phyloP scores from a whole-genome alignment of 2,329 filamentous ascomycete genomes.

The Mycogone perniciosa region DNA sequence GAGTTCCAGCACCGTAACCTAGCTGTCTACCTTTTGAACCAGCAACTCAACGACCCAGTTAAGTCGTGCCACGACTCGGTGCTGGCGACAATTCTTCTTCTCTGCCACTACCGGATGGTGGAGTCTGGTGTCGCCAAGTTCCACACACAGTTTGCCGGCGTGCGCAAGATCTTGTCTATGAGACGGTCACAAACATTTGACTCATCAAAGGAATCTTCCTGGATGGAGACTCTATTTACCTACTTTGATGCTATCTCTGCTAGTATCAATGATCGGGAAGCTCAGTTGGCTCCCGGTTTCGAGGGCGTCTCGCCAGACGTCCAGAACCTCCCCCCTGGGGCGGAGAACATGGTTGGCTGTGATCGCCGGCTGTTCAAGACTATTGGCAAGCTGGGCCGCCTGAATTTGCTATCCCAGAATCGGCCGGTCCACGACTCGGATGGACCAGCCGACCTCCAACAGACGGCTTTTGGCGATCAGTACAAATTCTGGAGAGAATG shows the following conservation, averaged over 20 bases:
- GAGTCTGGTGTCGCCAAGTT: slow-evolving; percentile 92
- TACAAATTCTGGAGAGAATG: slow-evolving; percentile 79
- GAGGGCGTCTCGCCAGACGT: slow-evolving; percentile 48
- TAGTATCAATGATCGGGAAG: slow-evolving; percentile 85
- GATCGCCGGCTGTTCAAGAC: slow-evolving; percentile 82
- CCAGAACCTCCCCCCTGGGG: slow-evolving; percentile 49
- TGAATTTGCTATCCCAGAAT: slow-evolving; percentile 77
- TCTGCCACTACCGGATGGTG: slow-evolving; percentile 90
- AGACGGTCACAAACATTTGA: slow-evolving; percentile 41
- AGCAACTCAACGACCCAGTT: slow-evolving; percentile 69
- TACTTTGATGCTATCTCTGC: slow-evolving; percentile 93
- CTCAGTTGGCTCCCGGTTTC: slow-evolving; percentile 66
- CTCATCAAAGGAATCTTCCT: slow-evolving; percentile 64
- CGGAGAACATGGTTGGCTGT: slow-evolving; percentile 83
- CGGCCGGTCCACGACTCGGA: slow-evolving; percentile 42
- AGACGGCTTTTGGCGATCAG: slow-evolving; percentile 51
- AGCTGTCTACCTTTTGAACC: slow-evolving; percentile 76
- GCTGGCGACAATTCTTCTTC: slow-evolving; percentile 75
- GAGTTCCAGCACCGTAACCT: slow-evolving; percentile 74
- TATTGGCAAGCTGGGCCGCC: slow-evolving; percentile 72
- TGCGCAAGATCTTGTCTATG: slow-evolving; percentile 81
- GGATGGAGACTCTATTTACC: slow-evolving; percentile 90
- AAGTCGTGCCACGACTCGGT: slow-evolving; percentile 80
- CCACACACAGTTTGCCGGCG: slow-evolving; percentile 85
- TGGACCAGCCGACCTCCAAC: slow-evolving; percentile 11